A percentile compares a stretch with the other conserved stretches of the same genome.
These are phyloP conservation scores for Trichoderma afroharzianum DNA, from an alignment of 2,329 filamentous ascomycete species.

Conservation along the genomic window DNA sequence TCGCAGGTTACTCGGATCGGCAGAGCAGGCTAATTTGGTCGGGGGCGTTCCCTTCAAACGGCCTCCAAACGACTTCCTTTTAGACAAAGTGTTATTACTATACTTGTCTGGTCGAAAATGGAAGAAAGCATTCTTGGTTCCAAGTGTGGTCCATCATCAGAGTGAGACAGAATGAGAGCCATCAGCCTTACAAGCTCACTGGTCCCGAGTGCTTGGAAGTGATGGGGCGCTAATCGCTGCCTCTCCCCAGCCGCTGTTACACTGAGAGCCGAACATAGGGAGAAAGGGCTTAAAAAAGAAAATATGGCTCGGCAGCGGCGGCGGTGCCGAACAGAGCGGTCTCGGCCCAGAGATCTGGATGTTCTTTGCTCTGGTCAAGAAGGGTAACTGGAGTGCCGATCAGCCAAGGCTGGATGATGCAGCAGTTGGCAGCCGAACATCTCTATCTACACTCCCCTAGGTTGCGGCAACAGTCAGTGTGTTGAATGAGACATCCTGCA, in stretches of 20 bases:
- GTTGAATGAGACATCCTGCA: background rate
- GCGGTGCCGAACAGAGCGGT: constrained; percentile 17
- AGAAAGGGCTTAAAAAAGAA: constrained; percentile 2
- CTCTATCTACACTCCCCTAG: constrained; percentile 2
- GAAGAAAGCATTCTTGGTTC: background rate
- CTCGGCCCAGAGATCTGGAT: constrained; percentile 17
- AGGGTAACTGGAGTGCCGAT: constrained; percentile 11
- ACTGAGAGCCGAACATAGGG: constrained; percentile 7
- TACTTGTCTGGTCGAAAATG: background rate
- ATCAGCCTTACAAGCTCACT: constrained; percentile 18
- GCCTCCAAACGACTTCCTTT: background rate
- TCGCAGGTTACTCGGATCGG: background rate
- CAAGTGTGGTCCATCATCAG: background rate
- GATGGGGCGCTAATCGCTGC: constrained; percentile 17
- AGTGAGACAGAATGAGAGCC: background rate
- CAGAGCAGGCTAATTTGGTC: background rate
- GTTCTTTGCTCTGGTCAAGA: background rate
- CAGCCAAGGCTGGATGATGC: background rate
- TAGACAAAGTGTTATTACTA: background rate
- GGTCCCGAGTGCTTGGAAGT: constrained; percentile 18
- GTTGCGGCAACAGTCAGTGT: background rate
- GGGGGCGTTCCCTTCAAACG: background rate
- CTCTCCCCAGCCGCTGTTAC: constrained; percentile 14
- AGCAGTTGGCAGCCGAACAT: background rate
- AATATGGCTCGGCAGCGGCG: constrained; percentile 14